phyloP scores from a whole-genome alignment of 352 stramenopile species.

The Halophytophthora batemanensis region DNA sequence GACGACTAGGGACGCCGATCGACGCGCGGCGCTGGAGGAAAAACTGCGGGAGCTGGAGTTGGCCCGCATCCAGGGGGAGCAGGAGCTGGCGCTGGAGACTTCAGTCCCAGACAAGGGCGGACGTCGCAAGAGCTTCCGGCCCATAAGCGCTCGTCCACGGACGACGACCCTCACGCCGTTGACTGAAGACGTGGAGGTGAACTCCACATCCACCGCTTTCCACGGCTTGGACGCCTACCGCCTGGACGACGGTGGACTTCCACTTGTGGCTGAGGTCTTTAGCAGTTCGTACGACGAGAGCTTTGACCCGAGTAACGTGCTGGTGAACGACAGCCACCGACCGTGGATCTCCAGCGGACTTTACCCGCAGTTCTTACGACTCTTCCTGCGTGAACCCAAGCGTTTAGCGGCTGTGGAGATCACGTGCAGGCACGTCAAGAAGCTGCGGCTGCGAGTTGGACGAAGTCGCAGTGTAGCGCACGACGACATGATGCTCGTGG shows the following conservation, averaged over 20 bases:
- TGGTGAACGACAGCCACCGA: conserved; percentile 45
- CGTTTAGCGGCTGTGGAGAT: conserved; percentile 58
- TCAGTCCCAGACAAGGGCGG: not conserved
- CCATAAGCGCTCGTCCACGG: conserved; percentile 61
- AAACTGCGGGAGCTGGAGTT: conserved; percentile 67
- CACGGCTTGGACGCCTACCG: conserved; percentile 38
- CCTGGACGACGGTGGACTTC: conserved; percentile 26
- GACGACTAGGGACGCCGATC: conserved; percentile 59
- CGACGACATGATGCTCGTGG: conserved; percentile 25
- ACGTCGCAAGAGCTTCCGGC: conserved; percentile 70
- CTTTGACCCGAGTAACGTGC: conserved; percentile 44
- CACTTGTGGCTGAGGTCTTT: conserved; percentile 57
- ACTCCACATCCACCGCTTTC: conserved; percentile 36
- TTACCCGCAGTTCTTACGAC: conserved; percentile 68
- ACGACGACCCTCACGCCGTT: conserved; percentile 49
- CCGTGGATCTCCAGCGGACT: conserved; percentile 74
- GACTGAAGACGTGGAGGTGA: conserved; percentile 61
- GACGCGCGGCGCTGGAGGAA: conserved; percentile 55
- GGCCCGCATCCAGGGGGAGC: conserved; percentile 43
- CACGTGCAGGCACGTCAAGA: conserved; percentile 60
- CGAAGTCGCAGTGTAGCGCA: conserved; percentile 29
- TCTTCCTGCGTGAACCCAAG: conserved; percentile 61
- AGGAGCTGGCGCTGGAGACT: conserved; percentile 16
- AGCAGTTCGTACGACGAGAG: conserved; percentile 64
- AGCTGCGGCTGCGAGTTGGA: conserved; percentile 48